Evolutionary conservation across 306 rosid species (phyloP).

Genomic region (Amphicarpaea edgeworthii): DNA sequence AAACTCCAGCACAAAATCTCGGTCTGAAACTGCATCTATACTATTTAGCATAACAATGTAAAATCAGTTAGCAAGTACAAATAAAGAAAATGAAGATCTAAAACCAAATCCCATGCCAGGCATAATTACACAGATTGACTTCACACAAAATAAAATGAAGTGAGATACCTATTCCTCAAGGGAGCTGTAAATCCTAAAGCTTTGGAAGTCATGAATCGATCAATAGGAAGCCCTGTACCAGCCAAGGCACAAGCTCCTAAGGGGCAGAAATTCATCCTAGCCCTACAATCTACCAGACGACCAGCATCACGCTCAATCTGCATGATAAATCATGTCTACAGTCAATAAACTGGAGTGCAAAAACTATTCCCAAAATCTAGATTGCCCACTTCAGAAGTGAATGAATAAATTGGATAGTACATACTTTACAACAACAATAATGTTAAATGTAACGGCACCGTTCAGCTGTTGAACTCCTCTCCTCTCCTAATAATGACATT

Average conservation of each 20-base stretch:
- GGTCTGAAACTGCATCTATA: conserved; percentile 97
- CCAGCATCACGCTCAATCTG: conserved; percentile 95
- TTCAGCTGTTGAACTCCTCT: no score
- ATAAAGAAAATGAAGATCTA: conserved; percentile 14
- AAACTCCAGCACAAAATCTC: conserved; percentile 90
- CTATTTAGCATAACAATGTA: conserved; percentile 52
- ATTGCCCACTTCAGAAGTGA: not conserved
- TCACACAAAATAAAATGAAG: conserved; percentile 24
- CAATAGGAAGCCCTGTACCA: conserved; percentile 98
- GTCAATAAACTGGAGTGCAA: conserved; percentile 26
- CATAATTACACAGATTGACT: conserved; percentile 9
- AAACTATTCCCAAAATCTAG: not conserved
- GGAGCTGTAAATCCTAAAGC: conserved; percentile 90
- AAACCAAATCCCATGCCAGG: not conserved
- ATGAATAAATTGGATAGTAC: not conserved
- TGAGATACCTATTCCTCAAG: conserved; percentile 82
- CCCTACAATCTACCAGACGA: conserved; percentile 87
- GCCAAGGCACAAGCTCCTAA: conserved; percentile 99
- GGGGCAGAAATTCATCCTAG: conserved; percentile 85
- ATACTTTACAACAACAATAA: not conserved
- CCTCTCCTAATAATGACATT: not conserved
- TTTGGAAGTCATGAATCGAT: conserved; percentile 92
- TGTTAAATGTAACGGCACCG: not conserved
- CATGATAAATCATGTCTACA: conserved; percentile 28
- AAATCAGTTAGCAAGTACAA: conserved; percentile 23